phyloP scores from a whole-genome alignment of 2,329 filamentous ascomycete genomes.

The Huntiella savannae region DNA sequence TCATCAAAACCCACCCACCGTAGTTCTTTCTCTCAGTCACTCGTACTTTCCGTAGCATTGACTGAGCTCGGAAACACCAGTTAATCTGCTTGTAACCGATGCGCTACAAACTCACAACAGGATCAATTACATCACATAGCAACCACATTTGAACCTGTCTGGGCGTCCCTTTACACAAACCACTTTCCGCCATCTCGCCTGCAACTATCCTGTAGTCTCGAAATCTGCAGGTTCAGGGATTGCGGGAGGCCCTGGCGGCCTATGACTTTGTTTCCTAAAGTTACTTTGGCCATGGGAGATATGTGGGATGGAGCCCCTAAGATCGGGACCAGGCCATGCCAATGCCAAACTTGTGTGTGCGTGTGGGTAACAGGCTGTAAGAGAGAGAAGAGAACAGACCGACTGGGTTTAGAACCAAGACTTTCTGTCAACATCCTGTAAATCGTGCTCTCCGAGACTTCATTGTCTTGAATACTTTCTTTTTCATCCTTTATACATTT shows the following conservation, averaged over 20 bases:
- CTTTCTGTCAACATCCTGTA: background rate
- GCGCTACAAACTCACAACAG: background rate
- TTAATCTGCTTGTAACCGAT: background rate
- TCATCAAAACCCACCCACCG: background rate
- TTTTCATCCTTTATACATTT: background rate
- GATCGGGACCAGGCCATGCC: background rate
- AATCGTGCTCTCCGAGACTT: background rate
- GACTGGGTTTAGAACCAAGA: too few species aligned
- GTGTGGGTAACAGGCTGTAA: too few species aligned
- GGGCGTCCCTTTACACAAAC: background rate
- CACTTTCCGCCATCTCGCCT: background rate
- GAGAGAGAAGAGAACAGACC: too few species aligned
- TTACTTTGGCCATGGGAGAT: too few species aligned
- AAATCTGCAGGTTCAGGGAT: conserved; percentile 3
- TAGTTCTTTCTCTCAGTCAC: background rate
- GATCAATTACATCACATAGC: background rate
- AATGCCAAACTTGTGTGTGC: background rate
- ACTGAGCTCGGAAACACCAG: background rate
- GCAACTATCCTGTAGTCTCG: background rate
- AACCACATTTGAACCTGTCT: background rate
- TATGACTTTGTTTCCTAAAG: too few species aligned
- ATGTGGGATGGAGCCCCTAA: too few species aligned
- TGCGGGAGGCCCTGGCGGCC: background rate
- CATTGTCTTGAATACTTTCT: background rate
- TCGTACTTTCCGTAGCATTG: background rate